A percentile compares a stretch with the other conserved stretches of the same genome.
phyloP scores from a whole-genome alignment of 179 eudicot genomes.

The Patellifolia procumbens region DNA sequence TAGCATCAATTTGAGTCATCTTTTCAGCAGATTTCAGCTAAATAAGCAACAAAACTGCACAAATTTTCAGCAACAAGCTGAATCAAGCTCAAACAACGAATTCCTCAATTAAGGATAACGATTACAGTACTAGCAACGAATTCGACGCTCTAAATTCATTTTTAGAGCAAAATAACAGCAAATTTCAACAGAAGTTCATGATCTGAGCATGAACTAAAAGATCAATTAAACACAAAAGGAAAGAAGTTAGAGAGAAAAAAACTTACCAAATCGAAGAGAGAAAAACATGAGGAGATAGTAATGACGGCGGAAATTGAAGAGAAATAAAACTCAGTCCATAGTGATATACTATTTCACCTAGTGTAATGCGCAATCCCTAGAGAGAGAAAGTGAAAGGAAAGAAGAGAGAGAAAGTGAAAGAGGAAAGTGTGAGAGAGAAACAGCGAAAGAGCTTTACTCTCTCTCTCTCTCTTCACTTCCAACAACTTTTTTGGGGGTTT shows the following conservation, averaged over 20 bases:
- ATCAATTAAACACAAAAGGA: background rate
- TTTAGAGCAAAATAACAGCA: background rate
- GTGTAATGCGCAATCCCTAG: slow-evolving; percentile 25
- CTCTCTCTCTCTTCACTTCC: slow-evolving; percentile 1
- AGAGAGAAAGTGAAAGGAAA: slow-evolving; percentile 17
- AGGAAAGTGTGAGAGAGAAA: slow-evolving; percentile 29
- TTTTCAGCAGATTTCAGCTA: background rate
- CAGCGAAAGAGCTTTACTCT: slow-evolving; percentile 14
- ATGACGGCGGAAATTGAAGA: slow-evolving; percentile 11
- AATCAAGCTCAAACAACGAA: background rate
- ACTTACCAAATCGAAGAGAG: slow-evolving; percentile 20
- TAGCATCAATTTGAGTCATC: background rate
- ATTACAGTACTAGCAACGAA: background rate
- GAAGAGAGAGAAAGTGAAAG: slow-evolving; percentile 25
- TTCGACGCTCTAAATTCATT: background rate
- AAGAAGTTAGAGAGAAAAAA: background rate
- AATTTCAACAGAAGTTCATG: background rate
- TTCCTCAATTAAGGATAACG: background rate
- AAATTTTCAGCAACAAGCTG: background rate
- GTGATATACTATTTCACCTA: slow-evolving; percentile 12
- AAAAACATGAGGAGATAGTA: slow-evolving; percentile 19
- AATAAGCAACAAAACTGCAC: background rate
- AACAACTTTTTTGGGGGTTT: background rate
- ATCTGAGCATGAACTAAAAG: slow-evolving; percentile 11
- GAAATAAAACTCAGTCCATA: slow-evolving; percentile 23